A percentile compares a stretch with the other conserved stretches of the same genome.
These are phyloP conservation scores for Halophytophthora batemanensis DNA, from an alignment of 352 stramenopile species.

Conservation along the genomic window DNA sequence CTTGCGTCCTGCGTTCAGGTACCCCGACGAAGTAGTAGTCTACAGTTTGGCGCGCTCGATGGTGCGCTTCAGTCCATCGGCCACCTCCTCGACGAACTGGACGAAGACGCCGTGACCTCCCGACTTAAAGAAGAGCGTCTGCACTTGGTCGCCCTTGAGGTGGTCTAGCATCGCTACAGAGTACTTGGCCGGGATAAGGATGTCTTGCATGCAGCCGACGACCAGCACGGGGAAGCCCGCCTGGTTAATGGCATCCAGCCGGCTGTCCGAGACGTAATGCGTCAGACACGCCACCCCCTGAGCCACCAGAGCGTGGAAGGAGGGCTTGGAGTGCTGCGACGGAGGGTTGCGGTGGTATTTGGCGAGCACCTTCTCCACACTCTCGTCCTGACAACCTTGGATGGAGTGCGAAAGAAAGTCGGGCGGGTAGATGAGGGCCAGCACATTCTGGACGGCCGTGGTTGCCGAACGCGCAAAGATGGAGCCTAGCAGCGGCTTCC, in stretches of 20 bases:
- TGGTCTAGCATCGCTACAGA: constrained; percentile 21
- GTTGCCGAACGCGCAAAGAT: constrained; percentile 18
- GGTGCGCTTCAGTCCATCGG: constrained; percentile 7
- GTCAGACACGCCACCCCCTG: constrained; percentile 33
- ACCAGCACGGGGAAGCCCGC: constrained; percentile 33
- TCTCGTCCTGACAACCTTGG: constrained; percentile 18
- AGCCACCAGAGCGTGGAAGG: constrained; percentile 18
- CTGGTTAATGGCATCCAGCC: constrained; percentile 23
- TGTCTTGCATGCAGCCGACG: constrained; percentile 33
- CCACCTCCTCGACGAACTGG: constrained; percentile 35
- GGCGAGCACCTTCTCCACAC: constrained; percentile 10
- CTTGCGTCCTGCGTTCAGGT: no score
- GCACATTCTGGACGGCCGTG: constrained; percentile 11
- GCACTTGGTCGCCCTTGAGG: constrained; percentile 19
- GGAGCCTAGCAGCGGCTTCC: constrained; percentile 15
- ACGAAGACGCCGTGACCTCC: constrained; percentile 30
- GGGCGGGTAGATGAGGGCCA: constrained; percentile 28
- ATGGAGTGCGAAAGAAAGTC: constrained; percentile 19
- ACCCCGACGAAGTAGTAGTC: no score
- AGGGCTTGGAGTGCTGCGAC: constrained; percentile 3
- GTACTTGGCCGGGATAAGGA: constrained; percentile 33
- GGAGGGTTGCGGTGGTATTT: constrained; percentile 17
- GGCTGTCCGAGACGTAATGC: constrained; percentile 39
- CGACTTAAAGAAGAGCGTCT: constrained; percentile 30
- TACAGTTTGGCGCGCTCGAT: constrained; percentile 10